These are phyloP conservation scores for Euphorbia peplus DNA, from an alignment of 345 rosid genomes.

Conservation along the genomic window DNA sequence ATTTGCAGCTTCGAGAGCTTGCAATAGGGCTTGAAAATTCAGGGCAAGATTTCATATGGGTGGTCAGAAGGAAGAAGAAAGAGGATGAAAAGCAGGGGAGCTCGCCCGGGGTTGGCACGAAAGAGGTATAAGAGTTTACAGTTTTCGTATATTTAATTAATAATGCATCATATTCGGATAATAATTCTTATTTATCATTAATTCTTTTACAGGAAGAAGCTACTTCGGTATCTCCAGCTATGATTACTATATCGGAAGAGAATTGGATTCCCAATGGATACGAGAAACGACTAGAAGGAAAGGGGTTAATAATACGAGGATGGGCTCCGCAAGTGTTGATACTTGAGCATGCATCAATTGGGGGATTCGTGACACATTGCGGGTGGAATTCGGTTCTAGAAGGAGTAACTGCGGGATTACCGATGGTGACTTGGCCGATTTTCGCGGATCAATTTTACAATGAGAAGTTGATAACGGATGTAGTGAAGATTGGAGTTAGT, in stretches of 20 bases:
- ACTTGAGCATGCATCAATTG: background rate
- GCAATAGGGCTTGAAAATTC: slow-evolving; percentile 37
- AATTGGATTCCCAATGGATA: background rate
- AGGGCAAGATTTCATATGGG: slow-evolving; percentile 6
- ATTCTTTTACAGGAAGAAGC: too few relatives aligned
- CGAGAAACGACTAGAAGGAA: background rate
- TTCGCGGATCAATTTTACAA: slow-evolving; percentile 38
- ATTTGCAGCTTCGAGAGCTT: slow-evolving; percentile 32
- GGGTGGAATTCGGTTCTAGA: background rate
- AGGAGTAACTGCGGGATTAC: background rate
- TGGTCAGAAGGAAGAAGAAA: background rate
- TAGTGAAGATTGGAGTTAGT: slow-evolving; percentile 24
- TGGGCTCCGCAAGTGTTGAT: background rate
- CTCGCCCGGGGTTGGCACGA: too few relatives aligned
- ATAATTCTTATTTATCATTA: too few relatives aligned
- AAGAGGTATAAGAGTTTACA: too few relatives aligned
- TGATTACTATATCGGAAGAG: background rate
- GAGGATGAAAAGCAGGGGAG: too few relatives aligned
- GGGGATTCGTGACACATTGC: background rate
- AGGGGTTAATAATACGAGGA: background rate
- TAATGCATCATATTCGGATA: too few relatives aligned
- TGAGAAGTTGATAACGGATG: slow-evolving; percentile 31
- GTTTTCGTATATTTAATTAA: too few relatives aligned
- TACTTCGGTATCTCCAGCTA: too few relatives aligned
- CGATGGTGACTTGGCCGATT: slow-evolving; percentile 37